A percentile compares a stretch with the other conserved stretches of the same genome.
Evolutionary conservation across 1,284 basidiomycete species (phyloP).

Genomic region (Marasmius sp.): DNA sequence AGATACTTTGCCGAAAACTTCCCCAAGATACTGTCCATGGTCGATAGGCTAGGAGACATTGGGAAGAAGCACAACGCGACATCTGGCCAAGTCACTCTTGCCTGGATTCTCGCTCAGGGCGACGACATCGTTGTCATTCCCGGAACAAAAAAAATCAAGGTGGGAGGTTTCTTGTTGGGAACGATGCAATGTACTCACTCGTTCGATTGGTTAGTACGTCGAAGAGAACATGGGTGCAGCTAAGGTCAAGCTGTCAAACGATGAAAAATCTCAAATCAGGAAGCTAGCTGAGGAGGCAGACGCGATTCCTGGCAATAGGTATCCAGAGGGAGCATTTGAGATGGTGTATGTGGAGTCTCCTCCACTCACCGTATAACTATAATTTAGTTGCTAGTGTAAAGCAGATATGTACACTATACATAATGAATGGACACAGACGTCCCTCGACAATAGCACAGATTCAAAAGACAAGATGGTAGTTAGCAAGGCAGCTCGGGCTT

Average conservation of each 20-base stretch:
- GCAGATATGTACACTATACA: too few relatives aligned
- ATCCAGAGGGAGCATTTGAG: neutral
- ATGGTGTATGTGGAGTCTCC: neutral
- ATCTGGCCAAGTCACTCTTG: conserved; percentile 42
- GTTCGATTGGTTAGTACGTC: conserved; percentile 12
- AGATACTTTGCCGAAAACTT: conserved; percentile 35
- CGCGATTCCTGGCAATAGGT: neutral
- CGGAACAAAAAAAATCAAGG: conserved; percentile 28
- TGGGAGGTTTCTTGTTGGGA: neutral
- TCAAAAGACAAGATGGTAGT: too few relatives aligned
- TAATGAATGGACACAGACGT: too few relatives aligned
- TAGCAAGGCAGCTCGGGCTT: too few relatives aligned
- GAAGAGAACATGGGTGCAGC: conserved; percentile 17
- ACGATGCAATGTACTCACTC: neutral
- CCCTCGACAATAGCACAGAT: too few relatives aligned
- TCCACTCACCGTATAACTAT: neutral
- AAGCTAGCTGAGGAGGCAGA: conserved; percentile 14
- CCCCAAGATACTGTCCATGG: conserved; percentile 40
- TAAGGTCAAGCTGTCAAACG: conserved; percentile 1
- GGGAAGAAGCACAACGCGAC: conserved; percentile 35
- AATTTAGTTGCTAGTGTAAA: too few relatives aligned
- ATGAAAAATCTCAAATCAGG: conserved; percentile 13
- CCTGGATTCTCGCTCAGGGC: conserved; percentile 45
- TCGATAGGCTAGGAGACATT: conserved; percentile 32
- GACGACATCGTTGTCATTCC: conserved; percentile 42